Evolutionary conservation across 192 early-diverging fungal species (phyloP), one percentile per base, ranked within the genome.

Genomic region (Backusella circina): DNA sequence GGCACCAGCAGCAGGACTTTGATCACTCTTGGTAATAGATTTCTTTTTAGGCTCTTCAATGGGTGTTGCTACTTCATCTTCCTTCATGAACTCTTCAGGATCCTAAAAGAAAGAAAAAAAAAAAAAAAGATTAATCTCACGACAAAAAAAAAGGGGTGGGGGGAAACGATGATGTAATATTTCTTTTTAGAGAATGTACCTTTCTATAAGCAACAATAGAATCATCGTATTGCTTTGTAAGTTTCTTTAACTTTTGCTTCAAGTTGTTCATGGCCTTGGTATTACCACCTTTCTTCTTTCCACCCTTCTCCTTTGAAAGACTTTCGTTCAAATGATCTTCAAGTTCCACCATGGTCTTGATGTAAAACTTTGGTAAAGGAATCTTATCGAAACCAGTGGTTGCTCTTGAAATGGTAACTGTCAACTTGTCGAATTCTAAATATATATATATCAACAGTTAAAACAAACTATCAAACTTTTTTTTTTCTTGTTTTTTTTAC

Each of bases 241-340:
- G 85, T 90, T 99, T 98, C 85, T 93, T 93, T 75, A 97, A 69
- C 78, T 94, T 95, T 81, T 95, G 93, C 89, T 97, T 98, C 88
- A 98, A 92, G 64, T 92, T 89, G 83, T 92, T 98, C 78, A 97
- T 83, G 28, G 95, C 93, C 76, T 93, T 93, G 44, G 90, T 88
- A 69, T 94, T 90, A 64, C 82, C 86, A 77, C 92, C 97, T 88
- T 95, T 94, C 88, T 95, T 98, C 66, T 90, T 86, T 7, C 87
- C 85, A 31, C 90, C 85, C 87, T 95, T 95, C 73, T 89, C 87
- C 71, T 89, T 88, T 67, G 33, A 23, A 31, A 83, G 77, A 39
- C 86, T 79, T 57, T 85, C 86, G 71, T 93, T 91, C 21, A 94
- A 73, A 74, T 84, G 79, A 73, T 97, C 94, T 71, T 99, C 97